These are phyloP conservation scores for Fusarium sp. DNA, from an alignment of 2,329 filamentous ascomycete species.

Conservation along the genomic window DNA sequence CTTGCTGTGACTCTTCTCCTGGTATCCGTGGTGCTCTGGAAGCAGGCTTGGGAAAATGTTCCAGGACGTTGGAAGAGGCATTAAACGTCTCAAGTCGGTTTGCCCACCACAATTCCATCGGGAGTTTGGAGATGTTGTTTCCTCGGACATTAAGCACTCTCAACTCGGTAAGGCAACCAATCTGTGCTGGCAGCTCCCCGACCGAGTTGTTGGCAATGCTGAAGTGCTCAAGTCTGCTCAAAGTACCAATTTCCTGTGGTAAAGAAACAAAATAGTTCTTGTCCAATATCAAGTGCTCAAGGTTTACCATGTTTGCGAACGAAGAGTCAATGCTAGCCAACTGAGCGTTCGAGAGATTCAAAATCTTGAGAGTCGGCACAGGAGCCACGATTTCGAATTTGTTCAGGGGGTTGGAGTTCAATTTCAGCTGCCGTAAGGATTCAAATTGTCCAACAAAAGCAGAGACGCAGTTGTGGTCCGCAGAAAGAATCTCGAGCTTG, in stretches of 20 bases:
- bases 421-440: conserved; percentile 82
- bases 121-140: conserved; percentile 91
- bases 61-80: conserved; percentile 92
- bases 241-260: conserved; percentile 84
- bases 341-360: conserved; percentile 93
- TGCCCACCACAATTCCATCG: conserved; percentile 96
- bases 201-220: conserved; percentile 94
- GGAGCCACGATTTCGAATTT: conserved; percentile 85
- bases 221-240: conserved; percentile 87
- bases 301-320: conserved; percentile 86
- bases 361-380: conserved; percentile 82
- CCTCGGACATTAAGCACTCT: conserved; percentile 88
- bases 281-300: conserved; percentile 90
- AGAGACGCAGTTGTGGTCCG: conserved; percentile 93
- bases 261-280: conserved; percentile 96
- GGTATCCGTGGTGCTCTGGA: conserved; percentile 74
- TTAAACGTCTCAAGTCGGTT: conserved; percentile 91
- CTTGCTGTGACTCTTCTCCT: conserved; percentile 58
- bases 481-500: conserved; percentile 85
- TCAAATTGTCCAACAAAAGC: conserved; percentile 91
- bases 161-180: conserved; percentile 87
- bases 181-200: conserved; percentile 83
- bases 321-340: conserved; percentile 89
- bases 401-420: conserved; percentile 96
- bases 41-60: conserved; percentile 88